These are phyloP conservation scores for Kwoniella pini DNA, from an alignment of 768 basidiomycete species.

Conservation along the genomic window DNA sequence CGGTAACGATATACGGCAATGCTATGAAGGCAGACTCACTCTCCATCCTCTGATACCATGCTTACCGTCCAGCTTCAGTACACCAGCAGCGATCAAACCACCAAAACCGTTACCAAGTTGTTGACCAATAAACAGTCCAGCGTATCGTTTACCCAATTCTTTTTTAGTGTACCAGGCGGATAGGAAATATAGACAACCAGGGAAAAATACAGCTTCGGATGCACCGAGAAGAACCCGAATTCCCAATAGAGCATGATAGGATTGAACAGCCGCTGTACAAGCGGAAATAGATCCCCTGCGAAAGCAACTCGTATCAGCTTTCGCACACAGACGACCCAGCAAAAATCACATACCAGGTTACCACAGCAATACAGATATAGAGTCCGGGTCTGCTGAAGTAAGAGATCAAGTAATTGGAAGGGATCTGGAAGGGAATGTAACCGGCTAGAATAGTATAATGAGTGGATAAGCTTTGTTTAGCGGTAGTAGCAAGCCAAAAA, in stretches of 20 bases:
- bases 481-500: no score
- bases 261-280: slow-evolving; percentile 34
- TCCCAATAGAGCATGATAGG: slow-evolving; percentile 25
- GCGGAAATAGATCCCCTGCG: slow-evolving; percentile 35
- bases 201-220: slow-evolving; percentile 38
- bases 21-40: slow-evolving; percentile 39
- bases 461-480: neutral
- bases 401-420: slow-evolving; percentile 44
- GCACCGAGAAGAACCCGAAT: slow-evolving; percentile 36
- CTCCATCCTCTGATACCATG: slow-evolving; percentile 51
- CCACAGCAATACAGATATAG: slow-evolving; percentile 20
- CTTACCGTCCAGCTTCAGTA: slow-evolving; percentile 31
- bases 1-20: no score
- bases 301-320: no score
- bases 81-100: slow-evolving; percentile 43
- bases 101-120: slow-evolving; percentile 51
- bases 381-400: slow-evolving; percentile 37
- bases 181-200: slow-evolving; percentile 43
- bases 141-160: slow-evolving; percentile 43
- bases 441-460: slow-evolving; percentile 3
- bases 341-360: neutral
- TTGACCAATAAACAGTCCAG: slow-evolving; percentile 40
- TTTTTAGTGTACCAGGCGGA: slow-evolving; percentile 41
- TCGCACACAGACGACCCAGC: no score
- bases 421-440: slow-evolving; percentile 41